phyloP scores from a whole-genome alignment of 208 protist genomes.

The Perkinsela sp. region DNA sequence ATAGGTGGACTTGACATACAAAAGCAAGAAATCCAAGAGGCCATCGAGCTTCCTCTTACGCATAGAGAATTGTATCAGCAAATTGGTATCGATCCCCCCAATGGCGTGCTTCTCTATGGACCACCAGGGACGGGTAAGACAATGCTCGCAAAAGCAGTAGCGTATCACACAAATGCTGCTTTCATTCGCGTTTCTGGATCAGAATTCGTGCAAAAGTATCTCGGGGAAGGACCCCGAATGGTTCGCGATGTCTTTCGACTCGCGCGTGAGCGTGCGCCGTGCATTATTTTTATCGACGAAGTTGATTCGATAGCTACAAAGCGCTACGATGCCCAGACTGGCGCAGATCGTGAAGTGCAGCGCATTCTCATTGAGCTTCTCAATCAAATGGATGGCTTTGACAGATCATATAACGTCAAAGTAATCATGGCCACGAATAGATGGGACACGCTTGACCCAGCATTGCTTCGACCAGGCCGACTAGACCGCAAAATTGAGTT shows the following conservation, averaged over 20 bases:
- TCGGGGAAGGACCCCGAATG: conserved; percentile 98
- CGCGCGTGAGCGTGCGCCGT: conserved; percentile 87
- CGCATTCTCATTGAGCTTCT: conserved; percentile 96
- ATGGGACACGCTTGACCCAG: conserved; percentile 95
- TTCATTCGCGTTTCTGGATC: conserved; percentile 95
- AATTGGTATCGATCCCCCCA: conserved; percentile 96
- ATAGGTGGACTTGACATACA: conserved; percentile 97
- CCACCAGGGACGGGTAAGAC: conserved; percentile 91
- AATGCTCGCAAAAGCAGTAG: conserved; percentile 94
- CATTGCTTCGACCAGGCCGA: conserved; percentile 86
- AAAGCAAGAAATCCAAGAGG: conserved; percentile 99
- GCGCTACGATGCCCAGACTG: conserved; percentile 95
- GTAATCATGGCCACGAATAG: conserved; percentile 99
- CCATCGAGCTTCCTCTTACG: conserved; percentile 96
- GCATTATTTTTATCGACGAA: conserved; percentile 99
- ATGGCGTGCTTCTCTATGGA: conserved; percentile 94
- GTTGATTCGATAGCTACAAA: conserved; percentile 98
- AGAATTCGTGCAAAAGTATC: conserved; percentile 99
- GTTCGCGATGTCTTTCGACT: conserved; percentile 93
- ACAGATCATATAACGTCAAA: conserved; percentile 92
- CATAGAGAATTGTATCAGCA: conserved; percentile 94
- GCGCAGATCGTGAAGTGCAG: conserved; percentile 95
- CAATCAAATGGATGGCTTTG: conserved; percentile 99
- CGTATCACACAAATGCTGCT: conserved; percentile 89
- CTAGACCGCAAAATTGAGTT: conserved; percentile 94